phyloP scores from a whole-genome alignment of 2,329 filamentous ascomycete species.

The Sclerotinia subarctica region DNA sequence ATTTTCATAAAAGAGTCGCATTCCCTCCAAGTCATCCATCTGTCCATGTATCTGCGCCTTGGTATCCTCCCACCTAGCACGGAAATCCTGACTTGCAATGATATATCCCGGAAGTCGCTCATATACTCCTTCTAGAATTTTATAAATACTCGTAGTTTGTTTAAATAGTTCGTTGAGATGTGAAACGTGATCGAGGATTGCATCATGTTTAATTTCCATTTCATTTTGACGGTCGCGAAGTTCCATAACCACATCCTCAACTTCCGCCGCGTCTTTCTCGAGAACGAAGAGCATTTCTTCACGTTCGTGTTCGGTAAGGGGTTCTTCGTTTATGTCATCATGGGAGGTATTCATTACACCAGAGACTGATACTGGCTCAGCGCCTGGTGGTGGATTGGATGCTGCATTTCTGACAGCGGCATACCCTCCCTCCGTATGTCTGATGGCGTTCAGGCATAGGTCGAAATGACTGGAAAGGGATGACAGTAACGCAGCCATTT shows the following conservation, averaged over 20 bases:
- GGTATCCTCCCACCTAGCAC: conserved; percentile 69
- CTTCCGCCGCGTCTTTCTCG: conserved; percentile 64
- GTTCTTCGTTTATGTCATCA: conserved; percentile 56
- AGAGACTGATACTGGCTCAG: conserved; percentile 59
- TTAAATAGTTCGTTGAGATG: conserved; percentile 53
- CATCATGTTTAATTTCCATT: conserved; percentile 70
- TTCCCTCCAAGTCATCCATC: conserved; percentile 71
- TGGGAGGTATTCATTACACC: conserved; percentile 55
- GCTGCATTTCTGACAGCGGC: conserved; percentile 67
- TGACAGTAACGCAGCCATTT: conserved; percentile 77
- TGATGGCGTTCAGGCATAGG: conserved; percentile 85
- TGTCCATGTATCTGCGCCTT: conserved; percentile 64
- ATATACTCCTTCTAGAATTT: conserved; percentile 65
- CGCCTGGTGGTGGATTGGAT: conserved; percentile 52
- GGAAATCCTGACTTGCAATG: conserved; percentile 61
- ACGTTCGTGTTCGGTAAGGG: conserved; percentile 72
- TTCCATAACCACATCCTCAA: conserved; percentile 64
- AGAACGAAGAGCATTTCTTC: conserved; percentile 81
- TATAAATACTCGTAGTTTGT: conserved; percentile 60
- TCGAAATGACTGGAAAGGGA: conserved; percentile 87
- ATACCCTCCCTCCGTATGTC: conserved; percentile 80
- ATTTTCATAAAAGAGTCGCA: conserved; percentile 80
- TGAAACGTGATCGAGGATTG: conserved; percentile 61
- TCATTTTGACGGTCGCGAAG: conserved; percentile 72
- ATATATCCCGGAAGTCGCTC: conserved; percentile 63